Base-by-base conservation (phyloP, 1,284 basidiomycete species). In the Macrocystidia cucumis region DNA sequence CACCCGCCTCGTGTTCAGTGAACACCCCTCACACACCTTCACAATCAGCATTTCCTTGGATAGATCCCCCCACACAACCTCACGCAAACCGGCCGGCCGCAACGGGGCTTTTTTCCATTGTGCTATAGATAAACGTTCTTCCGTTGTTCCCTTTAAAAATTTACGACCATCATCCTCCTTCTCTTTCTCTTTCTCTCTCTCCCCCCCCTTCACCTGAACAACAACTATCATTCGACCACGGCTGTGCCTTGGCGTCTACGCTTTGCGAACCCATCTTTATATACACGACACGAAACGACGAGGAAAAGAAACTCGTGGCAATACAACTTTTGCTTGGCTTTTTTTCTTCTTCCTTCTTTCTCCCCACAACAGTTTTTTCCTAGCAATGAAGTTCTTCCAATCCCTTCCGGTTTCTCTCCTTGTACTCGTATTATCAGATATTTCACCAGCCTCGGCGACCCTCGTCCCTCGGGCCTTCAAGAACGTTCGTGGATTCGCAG, bases 401-500 rank as follows among this genome's bases (percentile, higher is more conserved):
- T 44, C 42, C 14, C 29, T 55, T 23, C 40, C 49, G 27, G 29
- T 52, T 35, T 45, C 41, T 29, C 38, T 59, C 18, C 33, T 65
- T 34, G 36, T 66, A 36, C 45, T 61, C 21, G 50, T 69, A 30
- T 52, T 69, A 37, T 37, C 54, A 37, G 54, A 65, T 31, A 43
- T 48, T 6, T 50, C 50, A n/a, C 42, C 56, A 9, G 52, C 60
- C 16, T 58, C 61, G 12, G 62, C 63, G 29, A 58, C 48, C 14
- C 45, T 66, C 20, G 48, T 70, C 34, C 55, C 60, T 16, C 61
- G 63, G 37, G 54, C 63, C 39, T 44, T 68, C 21, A 56, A 69
- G 27, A 51, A 42, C 9, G 48, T 57, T 16, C 66, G 66, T 34
- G 45, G 46, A 5, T 45, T 52, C 34, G 65, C 65, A 9, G 44